Conservation (phyloP, 495 filamentous ascomycete genomes). For the Lophium mytilinum region DNA sequence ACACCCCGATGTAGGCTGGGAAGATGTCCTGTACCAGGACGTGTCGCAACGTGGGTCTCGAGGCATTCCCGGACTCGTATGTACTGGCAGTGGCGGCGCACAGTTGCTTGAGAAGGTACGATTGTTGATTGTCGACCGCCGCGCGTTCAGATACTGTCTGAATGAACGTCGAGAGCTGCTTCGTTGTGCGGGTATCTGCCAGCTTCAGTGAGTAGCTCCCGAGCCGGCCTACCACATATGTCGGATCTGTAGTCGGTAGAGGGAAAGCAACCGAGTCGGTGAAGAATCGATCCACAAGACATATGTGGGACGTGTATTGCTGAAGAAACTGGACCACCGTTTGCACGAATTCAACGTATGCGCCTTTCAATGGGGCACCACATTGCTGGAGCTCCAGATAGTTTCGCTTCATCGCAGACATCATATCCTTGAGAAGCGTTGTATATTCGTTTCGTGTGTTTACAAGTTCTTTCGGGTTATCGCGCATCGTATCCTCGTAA, state of each 20-base stretch:
- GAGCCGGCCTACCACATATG: conserved; percentile 59
- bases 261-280: conserved; percentile 59
- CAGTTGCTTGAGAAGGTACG: conserved; percentile 52
- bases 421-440: conserved; percentile 47
- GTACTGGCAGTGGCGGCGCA: conserved; percentile 45
- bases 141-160: conserved; percentile 58
- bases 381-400: conserved; percentile 51
- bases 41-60: conserved; percentile 46
- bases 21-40: conserved; percentile 53
- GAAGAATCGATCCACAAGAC: conserved; percentile 58
- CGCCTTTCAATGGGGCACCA: conserved; percentile 37
- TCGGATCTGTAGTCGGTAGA: conserved; percentile 55
- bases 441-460: conserved; percentile 46
- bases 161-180: conserved; percentile 53
- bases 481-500: conserved; percentile 12
- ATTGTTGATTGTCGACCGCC: conserved; percentile 51
- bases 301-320: conserved; percentile 57
- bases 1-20: conserved; percentile 53
- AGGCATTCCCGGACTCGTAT: conserved; percentile 39
- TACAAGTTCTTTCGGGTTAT: conserved; percentile 26
- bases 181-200: conserved; percentile 41
- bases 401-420: conserved; percentile 61
- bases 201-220: conserved; percentile 57
- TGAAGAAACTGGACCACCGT: conserved; percentile 54
- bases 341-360: conserved; percentile 63